Evolutionary conservation across 805 yeast species (phyloP).

Genomic region (Metschnikowia dekortorum): DNA sequence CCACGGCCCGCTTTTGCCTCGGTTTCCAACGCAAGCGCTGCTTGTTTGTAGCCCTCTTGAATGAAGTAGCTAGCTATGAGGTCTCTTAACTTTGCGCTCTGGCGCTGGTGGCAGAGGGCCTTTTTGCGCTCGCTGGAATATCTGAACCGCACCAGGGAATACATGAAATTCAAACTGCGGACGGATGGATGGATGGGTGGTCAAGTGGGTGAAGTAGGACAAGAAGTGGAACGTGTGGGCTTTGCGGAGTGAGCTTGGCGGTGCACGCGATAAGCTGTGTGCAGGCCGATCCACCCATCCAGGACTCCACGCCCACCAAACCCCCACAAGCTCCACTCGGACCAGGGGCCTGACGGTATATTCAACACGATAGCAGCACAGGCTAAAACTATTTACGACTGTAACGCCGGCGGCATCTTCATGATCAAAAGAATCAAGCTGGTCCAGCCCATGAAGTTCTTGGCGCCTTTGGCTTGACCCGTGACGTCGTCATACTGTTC

Average conservation of each 20-base stretch:
- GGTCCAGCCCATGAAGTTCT: slow-evolving; percentile 94
- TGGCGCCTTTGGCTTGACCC: slow-evolving; percentile 77
- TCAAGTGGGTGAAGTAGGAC: background rate
- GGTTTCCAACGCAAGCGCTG: slow-evolving; percentile 57
- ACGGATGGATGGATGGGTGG: background rate
- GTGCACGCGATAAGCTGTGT: slow-evolving; percentile 2
- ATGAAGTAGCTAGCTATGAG: slow-evolving; percentile 70
- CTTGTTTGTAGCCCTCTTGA: slow-evolving; percentile 70
- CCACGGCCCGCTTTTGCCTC: slow-evolving; percentile 38
- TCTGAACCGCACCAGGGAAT: slow-evolving; percentile 9
- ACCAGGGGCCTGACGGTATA: no score
- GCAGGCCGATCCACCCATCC: background rate
- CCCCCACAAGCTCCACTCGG: no score
- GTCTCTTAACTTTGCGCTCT: slow-evolving; percentile 40
- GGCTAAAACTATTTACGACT: background rate
- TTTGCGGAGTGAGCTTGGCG: slow-evolving; percentile 3
- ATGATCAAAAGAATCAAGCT: slow-evolving; percentile 74
- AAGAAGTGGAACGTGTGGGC: background rate
- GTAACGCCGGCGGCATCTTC: slow-evolving; percentile 63
- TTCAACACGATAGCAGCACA: no score
- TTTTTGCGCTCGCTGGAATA: slow-evolving; percentile 4
- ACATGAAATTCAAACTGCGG: background rate
- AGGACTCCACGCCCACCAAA: no score
- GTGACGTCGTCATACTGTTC: slow-evolving; percentile 81
- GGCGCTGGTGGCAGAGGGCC: slow-evolving; percentile 15